phyloP scores from a whole-genome alignment of 805 yeast genomes.

The Debaryomyces tyrocola region DNA sequence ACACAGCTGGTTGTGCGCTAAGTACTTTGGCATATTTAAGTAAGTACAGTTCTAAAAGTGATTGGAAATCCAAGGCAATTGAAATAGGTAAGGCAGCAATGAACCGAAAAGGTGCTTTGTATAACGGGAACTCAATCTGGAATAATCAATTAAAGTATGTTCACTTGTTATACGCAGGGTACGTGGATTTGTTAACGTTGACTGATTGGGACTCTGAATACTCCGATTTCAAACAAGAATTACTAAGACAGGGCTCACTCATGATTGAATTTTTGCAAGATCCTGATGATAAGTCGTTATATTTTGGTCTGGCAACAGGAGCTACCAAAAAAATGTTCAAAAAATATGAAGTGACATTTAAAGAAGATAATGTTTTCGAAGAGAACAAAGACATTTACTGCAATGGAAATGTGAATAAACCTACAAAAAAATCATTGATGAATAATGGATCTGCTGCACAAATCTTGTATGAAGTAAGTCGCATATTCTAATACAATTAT shows the following conservation, averaged over 20 bases:
- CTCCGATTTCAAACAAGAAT: slow-evolving; percentile 7
- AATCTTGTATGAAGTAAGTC: slow-evolving; percentile 24
- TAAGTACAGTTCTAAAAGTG: slow-evolving; percentile 10
- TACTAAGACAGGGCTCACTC: slow-evolving; percentile 11
- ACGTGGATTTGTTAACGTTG: slow-evolving; percentile 20
- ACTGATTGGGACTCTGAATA: slow-evolving; percentile 4
- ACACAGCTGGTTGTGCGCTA: slow-evolving; percentile 28
- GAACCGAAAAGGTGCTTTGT: slow-evolving; percentile 13
- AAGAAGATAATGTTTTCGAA: not conserved
- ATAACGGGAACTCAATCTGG: slow-evolving; percentile 17
- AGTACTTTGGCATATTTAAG: slow-evolving; percentile 22
- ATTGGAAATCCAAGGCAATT: slow-evolving; percentile 22
- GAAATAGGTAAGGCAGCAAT: slow-evolving; percentile 18
- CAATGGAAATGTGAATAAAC: slow-evolving; percentile 11
- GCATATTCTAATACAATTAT: slow-evolving; percentile 3
- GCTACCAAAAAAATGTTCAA: slow-evolving; percentile 5
- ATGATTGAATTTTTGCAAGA: slow-evolving; percentile 14
- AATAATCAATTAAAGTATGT: slow-evolving; percentile 25
- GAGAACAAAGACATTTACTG: slow-evolving; percentile 5
- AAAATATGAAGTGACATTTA: slow-evolving; percentile 6
- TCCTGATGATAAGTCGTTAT: slow-evolving; percentile 10
- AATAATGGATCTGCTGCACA: slow-evolving; percentile 16
- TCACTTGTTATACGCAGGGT: slow-evolving; percentile 25
- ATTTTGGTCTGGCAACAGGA: slow-evolving; percentile 10
- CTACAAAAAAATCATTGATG: slow-evolving; percentile 20